Conservation (phyloP, 108 stramenopile species). For the Nannochloropsis salina region DNA sequence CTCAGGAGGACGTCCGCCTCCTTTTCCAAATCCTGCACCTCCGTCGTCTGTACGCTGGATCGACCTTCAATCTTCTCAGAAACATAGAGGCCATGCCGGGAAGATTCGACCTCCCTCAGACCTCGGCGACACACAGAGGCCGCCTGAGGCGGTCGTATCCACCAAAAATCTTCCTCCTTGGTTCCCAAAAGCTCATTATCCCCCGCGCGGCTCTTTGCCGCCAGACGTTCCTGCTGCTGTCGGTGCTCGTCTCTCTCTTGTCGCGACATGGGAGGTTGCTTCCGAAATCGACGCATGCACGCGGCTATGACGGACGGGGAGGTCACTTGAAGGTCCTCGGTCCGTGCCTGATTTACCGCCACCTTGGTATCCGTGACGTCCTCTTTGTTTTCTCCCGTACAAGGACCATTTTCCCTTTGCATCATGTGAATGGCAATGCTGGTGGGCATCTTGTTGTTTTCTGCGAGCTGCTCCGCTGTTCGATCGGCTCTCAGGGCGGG, state of each 20-base stretch:
- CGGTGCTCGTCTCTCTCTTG: background rate
- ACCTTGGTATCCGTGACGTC: too few species aligned
- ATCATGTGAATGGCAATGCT: too few species aligned
- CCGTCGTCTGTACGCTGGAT: too few species aligned
- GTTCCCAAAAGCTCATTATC: background rate
- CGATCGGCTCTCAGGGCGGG: background rate
- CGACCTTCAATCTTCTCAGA: too few species aligned
- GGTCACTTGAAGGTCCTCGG: background rate
- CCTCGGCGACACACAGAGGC: too few species aligned
- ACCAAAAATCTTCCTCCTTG: slow-evolving; percentile 2
- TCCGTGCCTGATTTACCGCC: too few species aligned
- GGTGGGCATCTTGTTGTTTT: background rate
- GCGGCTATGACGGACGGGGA: background rate
- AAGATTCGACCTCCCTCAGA: too few species aligned
- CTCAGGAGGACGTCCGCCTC: background rate
- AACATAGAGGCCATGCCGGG: too few species aligned
- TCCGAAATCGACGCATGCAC: background rate
- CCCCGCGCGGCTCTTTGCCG: background rate
- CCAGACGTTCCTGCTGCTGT: background rate
- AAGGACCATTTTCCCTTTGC: too few species aligned
- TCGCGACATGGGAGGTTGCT: background rate
- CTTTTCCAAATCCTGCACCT: background rate
- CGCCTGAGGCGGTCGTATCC: background rate
- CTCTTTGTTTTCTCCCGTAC: too few species aligned
- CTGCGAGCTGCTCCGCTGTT: background rate